Evolutionary conservation across 139 green algal species (phyloP).

Genomic region (Pseudopediastrum boryanum): DNA sequence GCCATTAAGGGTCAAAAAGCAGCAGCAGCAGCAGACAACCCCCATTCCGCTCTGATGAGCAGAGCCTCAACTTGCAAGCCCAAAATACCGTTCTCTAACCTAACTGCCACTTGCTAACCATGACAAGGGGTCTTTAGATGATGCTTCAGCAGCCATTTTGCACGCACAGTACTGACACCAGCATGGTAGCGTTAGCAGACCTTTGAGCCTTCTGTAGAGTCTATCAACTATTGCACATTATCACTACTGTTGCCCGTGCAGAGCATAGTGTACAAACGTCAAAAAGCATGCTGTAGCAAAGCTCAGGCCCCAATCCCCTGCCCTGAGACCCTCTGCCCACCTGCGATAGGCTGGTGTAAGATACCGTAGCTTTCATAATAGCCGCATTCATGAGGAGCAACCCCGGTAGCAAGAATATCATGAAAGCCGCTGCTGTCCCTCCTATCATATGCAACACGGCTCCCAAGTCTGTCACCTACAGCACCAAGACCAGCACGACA

Average conservation of each 20-base stretch:
- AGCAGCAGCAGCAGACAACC: no score
- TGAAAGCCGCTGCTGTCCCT: constrained; percentile 61
- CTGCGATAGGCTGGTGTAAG: neutral
- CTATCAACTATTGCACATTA: neutral
- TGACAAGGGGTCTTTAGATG: no score
- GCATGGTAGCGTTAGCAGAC: neutral
- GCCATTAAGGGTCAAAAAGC: no score
- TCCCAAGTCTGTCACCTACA: constrained; percentile 61
- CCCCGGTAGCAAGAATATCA: constrained; percentile 72
- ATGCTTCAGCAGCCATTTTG: no score
- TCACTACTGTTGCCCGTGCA: neutral
- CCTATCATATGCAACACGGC: constrained; percentile 70
- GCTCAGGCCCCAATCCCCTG: no score
- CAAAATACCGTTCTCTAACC: no score
- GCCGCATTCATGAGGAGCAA: constrained; percentile 44
- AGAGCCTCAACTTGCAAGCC: no score
- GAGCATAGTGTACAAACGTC: neutral
- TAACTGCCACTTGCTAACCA: no score
- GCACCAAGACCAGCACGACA: no score
- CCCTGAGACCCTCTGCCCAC: constrained; percentile 4
- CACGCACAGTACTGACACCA: no score
- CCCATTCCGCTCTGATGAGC: no score
- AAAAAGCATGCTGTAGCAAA: neutral
- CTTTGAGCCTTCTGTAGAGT: neutral
- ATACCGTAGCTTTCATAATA: constrained; percentile 33